Evolutionary conservation across 805 yeast species (phyloP), one percentile per base, ranked within the genome.

Genomic region (Ogataea glucozyma): DNA sequence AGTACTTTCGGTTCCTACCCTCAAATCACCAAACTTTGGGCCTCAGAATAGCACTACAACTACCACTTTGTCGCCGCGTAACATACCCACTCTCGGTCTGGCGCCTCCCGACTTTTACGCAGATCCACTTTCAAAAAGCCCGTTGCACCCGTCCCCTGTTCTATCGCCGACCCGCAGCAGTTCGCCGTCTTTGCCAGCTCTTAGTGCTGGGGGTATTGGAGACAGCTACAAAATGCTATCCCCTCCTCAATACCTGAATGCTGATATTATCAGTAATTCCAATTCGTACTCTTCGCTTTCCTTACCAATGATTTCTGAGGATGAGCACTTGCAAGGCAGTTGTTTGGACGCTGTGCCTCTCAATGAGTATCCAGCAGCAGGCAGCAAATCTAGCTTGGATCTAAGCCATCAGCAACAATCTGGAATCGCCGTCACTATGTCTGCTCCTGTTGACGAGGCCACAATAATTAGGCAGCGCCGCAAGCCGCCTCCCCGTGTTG

Each of bases 231-330:
- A n/a, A n/a, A n/a, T 43, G 17, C 34, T 46, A 1, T 38, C 49
- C 12, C 46, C 47, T 4, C 49, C 48, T 3, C 40, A 38, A 17
- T 19, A 14, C 4, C 7, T 30, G 12, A 36, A 33, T 10, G 31
- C 27, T 7, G 38, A 42, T 7, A 38, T 47, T 3, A 18, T 41
- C 13, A 44, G 43, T 29, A 37, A 38, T 14, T 48, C 52, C 22
- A 46, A 44, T 23, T 52, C 57, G 11, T 38, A 31, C 23, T 52
- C 57, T 1, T 52, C 57, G 4, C 45, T 49, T 11, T 47, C 52
- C 2, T 34, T 52, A 12, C 57, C 57, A 3, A 48, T 48, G 47
- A 52, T 49, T 3, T 52, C 57, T 2, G 57, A 52, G 34, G 57
- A 52, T 34, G 57, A 52, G 31, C 41, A 37, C 9, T 16, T 4